These are phyloP conservation scores for Cytospora schulzeri DNA, from an alignment of 2,329 filamentous ascomycete genomes.

Conservation along the genomic window DNA sequence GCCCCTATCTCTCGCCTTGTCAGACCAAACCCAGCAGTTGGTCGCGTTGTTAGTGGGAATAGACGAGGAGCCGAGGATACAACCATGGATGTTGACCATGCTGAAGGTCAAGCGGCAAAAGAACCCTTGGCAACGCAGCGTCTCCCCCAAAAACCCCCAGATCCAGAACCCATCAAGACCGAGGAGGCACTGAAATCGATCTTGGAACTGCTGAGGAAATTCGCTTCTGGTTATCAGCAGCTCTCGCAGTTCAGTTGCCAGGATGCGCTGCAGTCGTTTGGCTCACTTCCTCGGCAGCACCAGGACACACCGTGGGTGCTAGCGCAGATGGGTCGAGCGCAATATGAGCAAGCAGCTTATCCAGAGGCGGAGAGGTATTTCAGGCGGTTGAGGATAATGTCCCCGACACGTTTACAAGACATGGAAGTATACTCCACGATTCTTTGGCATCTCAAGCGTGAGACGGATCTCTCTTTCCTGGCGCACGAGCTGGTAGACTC, in stretches of 20 bases:
- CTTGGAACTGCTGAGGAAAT: constrained; percentile 77
- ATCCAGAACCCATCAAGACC: constrained; percentile 62
- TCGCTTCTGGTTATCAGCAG: constrained; percentile 78
- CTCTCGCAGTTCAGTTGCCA: constrained; percentile 78
- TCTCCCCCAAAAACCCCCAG: constrained; percentile 43
- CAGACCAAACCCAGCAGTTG: constrained; percentile 72
- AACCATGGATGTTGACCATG: constrained; percentile 68
- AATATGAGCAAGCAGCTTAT: constrained; percentile 90
- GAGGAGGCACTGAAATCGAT: constrained; percentile 77
- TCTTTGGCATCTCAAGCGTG: constrained; percentile 96
- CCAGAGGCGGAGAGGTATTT: constrained; percentile 86
- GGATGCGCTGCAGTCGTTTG: constrained; percentile 75
- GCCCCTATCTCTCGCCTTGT: constrained; percentile 69
- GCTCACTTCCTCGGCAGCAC: constrained; percentile 70
- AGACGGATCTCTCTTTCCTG: constrained; percentile 87
- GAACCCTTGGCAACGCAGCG: constrained; percentile 44
- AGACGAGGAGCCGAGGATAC: constrained; percentile 73
- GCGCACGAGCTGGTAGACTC: constrained; percentile 87
- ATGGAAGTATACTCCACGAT: constrained; percentile 99
- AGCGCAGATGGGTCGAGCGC: constrained; percentile 83
- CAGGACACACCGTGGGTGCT: constrained; percentile 93
- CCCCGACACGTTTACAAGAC: constrained; percentile 82
- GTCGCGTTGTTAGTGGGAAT: constrained; percentile 87
- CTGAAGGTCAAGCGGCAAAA: constrained; percentile 55
- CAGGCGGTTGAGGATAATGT: constrained; percentile 73